phyloP scores from a whole-genome alignment of 2,329 filamentous ascomycete species.

The Bipolaris zeicola region DNA sequence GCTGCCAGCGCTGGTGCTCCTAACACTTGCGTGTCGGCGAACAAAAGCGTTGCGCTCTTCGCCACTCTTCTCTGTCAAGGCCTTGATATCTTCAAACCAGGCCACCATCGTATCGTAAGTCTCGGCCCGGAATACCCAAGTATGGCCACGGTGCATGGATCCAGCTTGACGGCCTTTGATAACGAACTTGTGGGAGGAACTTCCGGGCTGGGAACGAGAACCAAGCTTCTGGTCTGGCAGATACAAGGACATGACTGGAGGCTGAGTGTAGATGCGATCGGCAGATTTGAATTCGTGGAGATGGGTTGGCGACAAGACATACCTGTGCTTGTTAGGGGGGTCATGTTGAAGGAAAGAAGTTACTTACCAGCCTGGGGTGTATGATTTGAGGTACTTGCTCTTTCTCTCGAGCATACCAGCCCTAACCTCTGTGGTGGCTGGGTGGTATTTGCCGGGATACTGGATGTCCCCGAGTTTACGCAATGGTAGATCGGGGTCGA shows the following conservation, averaged over 20 bases:
- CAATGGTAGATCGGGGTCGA: constrained; percentile 81
- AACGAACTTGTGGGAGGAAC: constrained; percentile 95
- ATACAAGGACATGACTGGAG: constrained; percentile 94
- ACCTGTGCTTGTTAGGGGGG: constrained; percentile 61
- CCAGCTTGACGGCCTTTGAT: constrained; percentile 95
- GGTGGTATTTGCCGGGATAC: constrained; percentile 89
- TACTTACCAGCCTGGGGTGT: constrained; percentile 88
- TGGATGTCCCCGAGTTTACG: constrained; percentile 81
- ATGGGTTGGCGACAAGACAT: constrained; percentile 93
- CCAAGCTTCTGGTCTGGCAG: constrained; percentile 94
- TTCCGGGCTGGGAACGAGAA: constrained; percentile 80
- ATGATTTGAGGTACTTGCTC: constrained; percentile 98
- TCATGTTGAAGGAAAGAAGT: background rate
- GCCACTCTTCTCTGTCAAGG: constrained; percentile 83
- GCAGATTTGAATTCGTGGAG: constrained; percentile 99
- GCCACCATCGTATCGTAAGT: constrained; percentile 93
- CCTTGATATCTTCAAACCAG: constrained; percentile 93
- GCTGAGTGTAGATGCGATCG: constrained; percentile 79
- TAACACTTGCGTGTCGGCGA: constrained; percentile 75
- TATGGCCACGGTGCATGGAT: constrained; percentile 80
- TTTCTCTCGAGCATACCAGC: constrained; percentile 94
- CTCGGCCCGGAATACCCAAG: constrained; percentile 71
- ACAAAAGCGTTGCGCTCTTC: constrained; percentile 90
- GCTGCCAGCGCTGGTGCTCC: constrained; percentile 73
- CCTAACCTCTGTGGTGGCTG: constrained; percentile 80